Evolutionary conservation across 345 rosid genomes (phyloP).

Genomic region (Excoecaria cochinchinensis): DNA sequence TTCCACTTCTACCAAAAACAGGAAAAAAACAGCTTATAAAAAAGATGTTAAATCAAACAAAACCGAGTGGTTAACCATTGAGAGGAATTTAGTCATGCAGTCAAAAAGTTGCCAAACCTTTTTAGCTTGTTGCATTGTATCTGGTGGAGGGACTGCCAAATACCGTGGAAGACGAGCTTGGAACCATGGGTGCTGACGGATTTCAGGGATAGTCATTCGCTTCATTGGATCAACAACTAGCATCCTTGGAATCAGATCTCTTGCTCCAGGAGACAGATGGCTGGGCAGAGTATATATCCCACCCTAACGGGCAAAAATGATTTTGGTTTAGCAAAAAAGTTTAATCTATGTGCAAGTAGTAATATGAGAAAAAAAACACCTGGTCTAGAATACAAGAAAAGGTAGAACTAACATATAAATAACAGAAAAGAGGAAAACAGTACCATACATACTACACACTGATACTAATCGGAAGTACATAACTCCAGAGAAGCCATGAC

Average conservation of each 20-base stretch:
- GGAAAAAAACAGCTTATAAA: neutral
- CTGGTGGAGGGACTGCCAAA: constrained; percentile 85
- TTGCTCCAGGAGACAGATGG: constrained; percentile 83
- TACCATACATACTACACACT: neutral
- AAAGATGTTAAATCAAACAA: neutral
- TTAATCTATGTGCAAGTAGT: neutral
- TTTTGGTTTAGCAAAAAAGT: neutral
- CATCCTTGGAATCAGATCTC: constrained; percentile 93
- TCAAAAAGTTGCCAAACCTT: constrained; percentile 43
- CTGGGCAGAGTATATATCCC: constrained; percentile 96
- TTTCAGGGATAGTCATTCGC: constrained; percentile 85
- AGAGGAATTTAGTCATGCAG: neutral
- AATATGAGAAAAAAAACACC: neutral
- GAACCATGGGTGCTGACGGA: constrained; percentile 93
- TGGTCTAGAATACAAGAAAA: neutral
- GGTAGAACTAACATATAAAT: neutral
- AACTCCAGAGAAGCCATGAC: neutral
- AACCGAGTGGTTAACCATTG: neutral
- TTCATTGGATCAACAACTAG: constrained; percentile 91
- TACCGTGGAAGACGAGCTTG: constrained; percentile 80
- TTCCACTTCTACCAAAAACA: neutral
- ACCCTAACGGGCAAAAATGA: constrained; percentile 41
- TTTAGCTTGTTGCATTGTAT: constrained; percentile 71
- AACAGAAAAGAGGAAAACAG: neutral
- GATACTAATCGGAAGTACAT: neutral